Conservation (phyloP, 148 eudicot species). For the Talinum fruticosum region DNA sequence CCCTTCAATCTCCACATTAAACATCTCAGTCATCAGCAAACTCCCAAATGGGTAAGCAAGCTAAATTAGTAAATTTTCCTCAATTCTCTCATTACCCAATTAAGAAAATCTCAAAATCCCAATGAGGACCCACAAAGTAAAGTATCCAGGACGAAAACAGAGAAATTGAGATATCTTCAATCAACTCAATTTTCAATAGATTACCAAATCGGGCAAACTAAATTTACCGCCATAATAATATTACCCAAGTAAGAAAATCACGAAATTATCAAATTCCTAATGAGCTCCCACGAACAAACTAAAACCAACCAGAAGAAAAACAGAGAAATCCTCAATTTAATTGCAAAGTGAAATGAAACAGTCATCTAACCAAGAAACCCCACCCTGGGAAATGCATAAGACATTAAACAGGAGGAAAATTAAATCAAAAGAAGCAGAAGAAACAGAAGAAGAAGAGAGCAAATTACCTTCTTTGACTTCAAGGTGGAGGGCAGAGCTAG, state of each 20-base stretch:
- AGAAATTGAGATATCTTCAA: background rate
- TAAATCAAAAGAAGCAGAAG: slow-evolving; percentile 1
- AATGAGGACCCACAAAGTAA: too few relatives aligned
- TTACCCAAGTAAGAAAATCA: background rate
- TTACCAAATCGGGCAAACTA: background rate
- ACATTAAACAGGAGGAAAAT: background rate
- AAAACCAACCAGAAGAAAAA: background rate
- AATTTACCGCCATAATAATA: background rate
- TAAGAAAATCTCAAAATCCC: too few relatives aligned
- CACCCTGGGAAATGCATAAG: too few relatives aligned
- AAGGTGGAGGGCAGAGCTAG: slow-evolving; percentile 81
- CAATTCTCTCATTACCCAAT: background rate
- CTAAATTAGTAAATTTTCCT: background rate
- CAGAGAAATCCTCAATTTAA: background rate
- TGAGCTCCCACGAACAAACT: too few relatives aligned
- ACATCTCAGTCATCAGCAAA: background rate
- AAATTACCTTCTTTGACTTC: slow-evolving; percentile 86
- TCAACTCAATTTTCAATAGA: background rate
- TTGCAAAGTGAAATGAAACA: background rate
- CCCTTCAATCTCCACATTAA: background rate
- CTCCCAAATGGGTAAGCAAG: slow-evolving; percentile 1
- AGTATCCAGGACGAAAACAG: background rate
- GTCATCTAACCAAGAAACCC: background rate
- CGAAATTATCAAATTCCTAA: background rate
- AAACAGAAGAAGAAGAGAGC: background rate